phyloP scores from a whole-genome alignment of 2,329 filamentous ascomycete genomes.

The Dactylella cylindrospora region DNA sequence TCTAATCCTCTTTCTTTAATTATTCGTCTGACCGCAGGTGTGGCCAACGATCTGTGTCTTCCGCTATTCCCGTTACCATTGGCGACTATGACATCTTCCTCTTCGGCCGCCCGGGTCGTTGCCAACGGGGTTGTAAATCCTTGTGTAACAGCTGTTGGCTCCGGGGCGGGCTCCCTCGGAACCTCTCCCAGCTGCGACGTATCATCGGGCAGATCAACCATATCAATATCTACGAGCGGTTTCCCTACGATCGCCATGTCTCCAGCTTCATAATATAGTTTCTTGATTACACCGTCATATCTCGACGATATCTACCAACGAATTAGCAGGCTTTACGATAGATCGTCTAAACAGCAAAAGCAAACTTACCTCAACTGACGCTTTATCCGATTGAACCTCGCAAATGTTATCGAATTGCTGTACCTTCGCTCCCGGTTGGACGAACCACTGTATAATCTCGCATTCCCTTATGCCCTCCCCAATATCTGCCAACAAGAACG shows the following conservation, averaged over 20 bases:
- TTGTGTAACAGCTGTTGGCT: slow-evolving; percentile 44
- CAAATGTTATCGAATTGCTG: slow-evolving; percentile 98
- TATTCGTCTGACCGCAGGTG: slow-evolving; percentile 86
- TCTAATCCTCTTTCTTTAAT: slow-evolving; percentile 76
- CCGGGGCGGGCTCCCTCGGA: slow-evolving; percentile 30
- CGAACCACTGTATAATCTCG: slow-evolving; percentile 99
- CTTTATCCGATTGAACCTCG: slow-evolving; percentile 98
- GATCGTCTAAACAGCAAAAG: neutral
- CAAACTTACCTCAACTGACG: slow-evolving; percentile 62
- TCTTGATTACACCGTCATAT: slow-evolving; percentile 93
- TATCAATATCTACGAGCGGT: slow-evolving; percentile 92
- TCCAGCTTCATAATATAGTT: slow-evolving; percentile 89
- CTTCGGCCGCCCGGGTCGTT: neutral
- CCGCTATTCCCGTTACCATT: slow-evolving; percentile 25
- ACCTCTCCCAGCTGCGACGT: slow-evolving; percentile 37
- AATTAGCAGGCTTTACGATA: neutral
- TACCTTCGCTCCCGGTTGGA: slow-evolving; percentile 89
- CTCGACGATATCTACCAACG: slow-evolving; percentile 76
- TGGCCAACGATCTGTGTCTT: slow-evolving; percentile 65
- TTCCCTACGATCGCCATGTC: slow-evolving; percentile 96
- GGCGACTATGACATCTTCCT: slow-evolving; percentile 3
- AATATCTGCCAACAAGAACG: slow-evolving; percentile 80
- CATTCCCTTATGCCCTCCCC: slow-evolving; percentile 98
- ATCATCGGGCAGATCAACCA: slow-evolving; percentile 52
- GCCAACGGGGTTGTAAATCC: slow-evolving; percentile 4